Base-by-base conservation (phyloP, 768 basidiomycete species). In the Tephrocybe sp. region DNA sequence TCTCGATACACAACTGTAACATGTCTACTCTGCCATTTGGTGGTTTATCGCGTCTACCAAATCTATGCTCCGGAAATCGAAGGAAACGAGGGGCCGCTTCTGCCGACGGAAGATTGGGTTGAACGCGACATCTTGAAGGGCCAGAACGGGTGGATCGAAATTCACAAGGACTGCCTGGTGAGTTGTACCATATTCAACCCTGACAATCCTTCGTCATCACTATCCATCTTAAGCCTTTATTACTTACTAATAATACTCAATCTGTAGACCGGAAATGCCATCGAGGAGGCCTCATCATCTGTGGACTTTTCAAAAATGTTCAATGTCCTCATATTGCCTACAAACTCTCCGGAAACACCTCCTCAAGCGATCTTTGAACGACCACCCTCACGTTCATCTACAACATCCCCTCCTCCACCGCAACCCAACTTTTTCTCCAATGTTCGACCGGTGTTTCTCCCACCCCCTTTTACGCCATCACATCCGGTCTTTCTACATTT, bases 31-130 rank as follows among this genome's bases (percentile, higher is more conserved):
- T 92, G 89, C 69, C 75, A 79, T 46, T 68, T 79, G 10, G 62
- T 74, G 34, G 79, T 79, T 32, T 92, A 92, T 72, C 87, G 88
- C 42, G 83, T 89, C 23, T 69, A 73, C 55, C 86, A 88, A 59
- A 67, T 73, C 26, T 74, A 84, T 45, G 71, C 80, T 35, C 66
- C 70, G 42, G 84, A 85, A 48, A 65, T 81, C 6, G 83, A 85
- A 52, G 72, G 74, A 12, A 77, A 77, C 43, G 84, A 85, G 48
- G 83, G 85, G 7, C 79, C 83, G 3, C 67, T 89, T 13, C 68
- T 89, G 43, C 87, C 89, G 13, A 80, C 80, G 1, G 82, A 85
- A 46, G 86, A 88, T 39, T 90, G 87, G 85, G 82, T 82, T 5
- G 89, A 91, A 68, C 76, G 79, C 44, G 86, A 88, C 61, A 70